These are phyloP conservation scores for Chaetoceros muelleri DNA, from an alignment of 108 stramenopile genomes.

Conservation along the genomic window DNA sequence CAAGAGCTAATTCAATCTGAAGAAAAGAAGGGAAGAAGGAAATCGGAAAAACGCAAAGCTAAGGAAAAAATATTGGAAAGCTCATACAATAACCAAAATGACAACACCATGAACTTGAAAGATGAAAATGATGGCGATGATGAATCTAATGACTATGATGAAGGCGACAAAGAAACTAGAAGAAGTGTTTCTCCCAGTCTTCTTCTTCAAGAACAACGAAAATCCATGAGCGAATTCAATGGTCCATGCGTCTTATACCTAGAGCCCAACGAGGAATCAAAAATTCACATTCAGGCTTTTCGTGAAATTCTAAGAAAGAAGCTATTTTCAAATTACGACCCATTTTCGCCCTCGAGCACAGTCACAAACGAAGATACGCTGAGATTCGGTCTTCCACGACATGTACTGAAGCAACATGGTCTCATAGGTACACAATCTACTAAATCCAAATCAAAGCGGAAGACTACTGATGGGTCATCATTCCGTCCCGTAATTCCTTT, in stretches of 20 bases:
- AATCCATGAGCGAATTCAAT: conserved; percentile 28
- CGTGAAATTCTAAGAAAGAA: conserved; percentile 28
- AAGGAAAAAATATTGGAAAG: neutral
- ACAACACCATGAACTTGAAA: too few relatives aligned
- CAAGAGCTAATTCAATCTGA: conserved; percentile 3
- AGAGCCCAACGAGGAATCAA: conserved; percentile 53
- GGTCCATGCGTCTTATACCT: conserved; percentile 66
- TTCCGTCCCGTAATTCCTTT: conserved; percentile 62
- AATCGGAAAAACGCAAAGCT: conserved; percentile 5
- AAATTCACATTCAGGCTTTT: conserved; percentile 26
- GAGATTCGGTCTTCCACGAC: neutral
- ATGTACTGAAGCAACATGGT: conserved; percentile 5
- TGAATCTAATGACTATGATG: conserved; percentile 6
- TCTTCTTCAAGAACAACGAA: conserved; percentile 16
- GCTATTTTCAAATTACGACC: conserved; percentile 27
- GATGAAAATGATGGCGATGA: conserved; percentile 6
- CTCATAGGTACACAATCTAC: neutral
- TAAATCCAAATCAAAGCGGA: neutral
- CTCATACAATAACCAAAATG: too few relatives aligned
- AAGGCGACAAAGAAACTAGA: conserved; percentile 1
- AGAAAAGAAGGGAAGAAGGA: conserved; percentile 7
- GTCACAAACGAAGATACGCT: conserved; percentile 8
- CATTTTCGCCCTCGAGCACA: conserved; percentile 22
- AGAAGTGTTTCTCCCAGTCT: conserved; percentile 14
- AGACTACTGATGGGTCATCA: conserved; percentile 1